Percentiles rank a stretch among this genome's conserved stretches.
Conservation (phyloP, 78 protist species). For the slime mould (Dictyostelium discoideum) region DNA sequence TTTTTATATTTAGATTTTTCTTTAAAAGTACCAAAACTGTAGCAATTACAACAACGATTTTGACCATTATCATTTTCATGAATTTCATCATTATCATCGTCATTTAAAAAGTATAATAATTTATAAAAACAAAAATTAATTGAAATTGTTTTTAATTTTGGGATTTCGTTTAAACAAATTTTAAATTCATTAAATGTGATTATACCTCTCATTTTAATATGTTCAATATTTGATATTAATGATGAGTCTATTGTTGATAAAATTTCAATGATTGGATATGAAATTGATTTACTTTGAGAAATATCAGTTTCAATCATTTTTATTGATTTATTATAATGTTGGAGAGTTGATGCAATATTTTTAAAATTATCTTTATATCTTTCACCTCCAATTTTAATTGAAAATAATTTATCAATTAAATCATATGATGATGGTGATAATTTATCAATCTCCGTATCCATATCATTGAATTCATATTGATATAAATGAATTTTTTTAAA, state of each 20-base stretch:
- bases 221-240: not conserved
- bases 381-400: not conserved
- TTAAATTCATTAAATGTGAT: not conserved
- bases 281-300: not conserved
- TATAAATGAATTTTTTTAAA: not conserved
- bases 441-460: too few relatives aligned
- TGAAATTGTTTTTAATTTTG: not conserved
- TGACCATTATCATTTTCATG: too few relatives aligned
- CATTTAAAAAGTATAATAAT: not conserved
- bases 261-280: not conserved
- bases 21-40: not conserved
- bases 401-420: too few relatives aligned
- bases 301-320: not conserved
- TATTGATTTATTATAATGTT: not conserved
- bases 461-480: not conserved
- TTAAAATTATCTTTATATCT: too few relatives aligned
- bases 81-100: too few relatives aligned
- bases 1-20: too few relatives aligned
- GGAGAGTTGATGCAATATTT: not conserved
- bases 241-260: not conserved
- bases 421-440: too few relatives aligned
- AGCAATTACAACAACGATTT: not conserved
- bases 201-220: not conserved
- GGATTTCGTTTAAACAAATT: not conserved
- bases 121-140: not conserved